These are phyloP conservation scores for Naganishia onofrii DNA, from an alignment of 768 basidiomycete species.

Conservation along the genomic window DNA sequence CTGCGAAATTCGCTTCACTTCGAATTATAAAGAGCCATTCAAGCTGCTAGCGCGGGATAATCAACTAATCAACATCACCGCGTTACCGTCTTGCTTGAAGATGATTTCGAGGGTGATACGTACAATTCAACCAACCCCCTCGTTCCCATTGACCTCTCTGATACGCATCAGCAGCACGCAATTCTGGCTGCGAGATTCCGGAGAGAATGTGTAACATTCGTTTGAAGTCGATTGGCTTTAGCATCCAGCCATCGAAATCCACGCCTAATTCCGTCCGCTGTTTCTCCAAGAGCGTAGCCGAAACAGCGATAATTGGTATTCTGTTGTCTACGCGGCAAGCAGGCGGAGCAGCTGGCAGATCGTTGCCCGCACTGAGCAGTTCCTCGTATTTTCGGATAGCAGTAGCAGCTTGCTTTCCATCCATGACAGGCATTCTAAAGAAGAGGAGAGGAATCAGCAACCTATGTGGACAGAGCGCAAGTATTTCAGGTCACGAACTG, in stretches of 20 bases:
- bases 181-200: constrained; percentile 60
- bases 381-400: constrained; percentile 66
- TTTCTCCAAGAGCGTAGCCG: constrained; percentile 65
- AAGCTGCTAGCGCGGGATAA: too few species aligned
- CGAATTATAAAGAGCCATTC: too few species aligned
- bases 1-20: too few species aligned
- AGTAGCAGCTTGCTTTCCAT: constrained; percentile 68
- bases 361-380: constrained; percentile 16
- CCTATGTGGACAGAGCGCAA: not conserved
- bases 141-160: constrained; percentile 52
- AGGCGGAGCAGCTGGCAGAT: constrained; percentile 2
- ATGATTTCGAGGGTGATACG: not conserved
- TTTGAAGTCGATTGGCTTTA: constrained; percentile 78
- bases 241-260: constrained; percentile 76
- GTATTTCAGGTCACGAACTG: constrained; percentile 57
- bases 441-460: not conserved
- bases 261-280: constrained; percentile 60
- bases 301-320: constrained; percentile 78
- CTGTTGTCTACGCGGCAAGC: constrained; percentile 59
- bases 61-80: too few species aligned
- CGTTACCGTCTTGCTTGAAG: too few species aligned
- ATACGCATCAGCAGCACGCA: constrained; percentile 59
- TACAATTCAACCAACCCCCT: constrained; percentile 49
- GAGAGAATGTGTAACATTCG: constrained; percentile 62
- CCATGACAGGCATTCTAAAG: constrained; percentile 73